A percentile compares a stretch with the other conserved stretches of the same genome.
Conservation (phyloP, 2,329 filamentous ascomycete genomes). For the Nemania abortiva region DNA sequence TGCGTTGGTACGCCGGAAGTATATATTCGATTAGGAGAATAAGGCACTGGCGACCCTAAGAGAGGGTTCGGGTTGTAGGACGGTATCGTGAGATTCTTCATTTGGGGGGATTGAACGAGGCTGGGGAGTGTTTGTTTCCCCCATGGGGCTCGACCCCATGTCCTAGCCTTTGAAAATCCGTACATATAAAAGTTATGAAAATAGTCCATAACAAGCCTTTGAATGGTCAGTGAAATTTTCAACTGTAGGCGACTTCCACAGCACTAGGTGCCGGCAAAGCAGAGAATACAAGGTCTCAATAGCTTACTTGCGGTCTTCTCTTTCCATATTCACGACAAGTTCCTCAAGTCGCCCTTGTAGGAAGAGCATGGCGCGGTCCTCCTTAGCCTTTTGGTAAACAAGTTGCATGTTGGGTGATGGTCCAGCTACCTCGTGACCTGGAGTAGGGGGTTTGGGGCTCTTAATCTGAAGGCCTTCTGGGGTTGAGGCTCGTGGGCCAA, state of each 20-base stretch:
- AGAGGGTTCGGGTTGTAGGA: background rate
- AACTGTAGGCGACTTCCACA: background rate
- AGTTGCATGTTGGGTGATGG: constrained; percentile 26
- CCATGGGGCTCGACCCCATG: background rate
- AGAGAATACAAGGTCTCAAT: background rate
- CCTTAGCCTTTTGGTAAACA: constrained; percentile 23
- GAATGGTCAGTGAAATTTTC: background rate
- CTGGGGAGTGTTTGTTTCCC: no score
- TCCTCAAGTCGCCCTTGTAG: constrained; percentile 20
- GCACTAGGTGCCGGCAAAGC: background rate
- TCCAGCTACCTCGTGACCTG: constrained; percentile 2
- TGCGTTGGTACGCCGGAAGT: background rate
- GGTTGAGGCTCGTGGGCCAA: background rate
- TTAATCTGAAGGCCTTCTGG: constrained; percentile 10
- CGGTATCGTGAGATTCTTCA: background rate
- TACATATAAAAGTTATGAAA: constrained; percentile 21
- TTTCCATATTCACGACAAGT: constrained; percentile 2
- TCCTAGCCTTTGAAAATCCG: constrained; percentile 5
- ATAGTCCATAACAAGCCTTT: constrained; percentile 16
- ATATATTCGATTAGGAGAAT: background rate
- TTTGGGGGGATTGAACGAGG: background rate
- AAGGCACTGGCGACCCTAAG: background rate
- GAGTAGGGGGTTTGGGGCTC: constrained; percentile 9
- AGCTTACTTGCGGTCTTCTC: constrained; percentile 27
- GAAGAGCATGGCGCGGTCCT: constrained; percentile 17